Percentiles rank a stretch among this genome's conserved stretches.
Evolutionary conservation across 305 asterid species (phyloP).

Genomic region (Ilex paraguariensis): DNA sequence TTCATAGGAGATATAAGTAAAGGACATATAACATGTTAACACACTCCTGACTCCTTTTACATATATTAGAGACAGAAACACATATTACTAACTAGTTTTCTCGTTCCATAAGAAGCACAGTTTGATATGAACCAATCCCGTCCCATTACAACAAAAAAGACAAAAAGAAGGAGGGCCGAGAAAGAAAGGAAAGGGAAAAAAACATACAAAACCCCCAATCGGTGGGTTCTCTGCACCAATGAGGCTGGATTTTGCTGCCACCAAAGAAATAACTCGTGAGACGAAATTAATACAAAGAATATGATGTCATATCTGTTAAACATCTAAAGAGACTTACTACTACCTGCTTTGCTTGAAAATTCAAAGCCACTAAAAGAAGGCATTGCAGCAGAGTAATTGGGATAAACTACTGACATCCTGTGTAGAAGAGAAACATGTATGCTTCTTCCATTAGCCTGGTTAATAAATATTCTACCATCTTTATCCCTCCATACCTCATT

Average conservation of each 20-base stretch:
- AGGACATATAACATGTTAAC: too few relatives aligned
- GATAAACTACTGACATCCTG: constrained; percentile 52
- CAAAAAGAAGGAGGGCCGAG: background rate
- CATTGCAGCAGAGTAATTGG: constrained; percentile 48
- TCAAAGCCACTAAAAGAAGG: constrained; percentile 67
- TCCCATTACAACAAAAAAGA: background rate
- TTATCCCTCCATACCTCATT: constrained; percentile 53
- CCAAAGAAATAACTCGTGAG: constrained; percentile 19
- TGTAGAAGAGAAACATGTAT: constrained; percentile 62
- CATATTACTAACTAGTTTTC: too few relatives aligned
- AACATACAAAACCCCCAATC: constrained; percentile 70
- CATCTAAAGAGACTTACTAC: constrained; percentile 5
- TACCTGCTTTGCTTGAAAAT: constrained; percentile 72
- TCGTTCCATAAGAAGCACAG: background rate
- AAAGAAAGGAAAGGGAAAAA: background rate
- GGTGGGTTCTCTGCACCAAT: constrained; percentile 58
- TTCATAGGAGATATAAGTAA: too few relatives aligned
- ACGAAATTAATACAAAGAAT: background rate
- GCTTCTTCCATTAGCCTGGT: constrained; percentile 39
- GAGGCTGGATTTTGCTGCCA: constrained; percentile 68
- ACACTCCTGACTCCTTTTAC: too few relatives aligned
- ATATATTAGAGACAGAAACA: too few relatives aligned
- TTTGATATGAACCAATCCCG: too few relatives aligned
- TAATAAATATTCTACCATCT: constrained; percentile 23
- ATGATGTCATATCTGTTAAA: background rate